These are phyloP conservation scores for Salicornia ramosissima DNA, from an alignment of 148 eudicot genomes.

Conservation along the genomic window DNA sequence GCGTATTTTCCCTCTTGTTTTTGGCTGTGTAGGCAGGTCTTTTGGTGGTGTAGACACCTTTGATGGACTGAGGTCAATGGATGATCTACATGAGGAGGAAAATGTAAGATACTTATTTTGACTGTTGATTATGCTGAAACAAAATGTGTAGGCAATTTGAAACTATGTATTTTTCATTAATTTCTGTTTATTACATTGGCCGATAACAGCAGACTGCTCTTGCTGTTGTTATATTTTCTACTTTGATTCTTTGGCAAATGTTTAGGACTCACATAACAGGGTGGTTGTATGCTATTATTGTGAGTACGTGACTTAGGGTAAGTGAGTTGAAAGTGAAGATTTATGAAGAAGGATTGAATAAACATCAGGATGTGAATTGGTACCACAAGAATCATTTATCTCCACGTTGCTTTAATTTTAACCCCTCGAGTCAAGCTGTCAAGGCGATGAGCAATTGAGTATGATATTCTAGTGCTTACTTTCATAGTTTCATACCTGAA, in stretches of 20 bases:
- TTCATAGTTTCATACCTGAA: not conserved
- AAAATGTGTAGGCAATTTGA: not conserved
- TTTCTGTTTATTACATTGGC: not conserved
- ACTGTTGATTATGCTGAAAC: not conserved
- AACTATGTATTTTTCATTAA: not conserved
- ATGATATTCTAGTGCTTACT: not conserved
- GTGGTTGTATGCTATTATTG: not conserved
- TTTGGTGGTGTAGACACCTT: constrained; percentile 28
- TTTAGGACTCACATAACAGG: not conserved
- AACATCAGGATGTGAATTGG: not conserved
- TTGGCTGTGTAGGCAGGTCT: constrained; percentile 36
- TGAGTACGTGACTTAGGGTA: too few species aligned
- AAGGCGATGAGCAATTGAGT: not conserved
- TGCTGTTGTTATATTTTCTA: not conserved
- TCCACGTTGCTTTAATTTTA: too few species aligned
- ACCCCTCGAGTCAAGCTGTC: too few species aligned
- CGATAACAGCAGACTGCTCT: not conserved
- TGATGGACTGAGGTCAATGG: constrained; percentile 22
- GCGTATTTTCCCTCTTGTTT: not conserved
- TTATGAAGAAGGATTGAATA: not conserved
- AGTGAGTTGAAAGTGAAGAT: too few species aligned
- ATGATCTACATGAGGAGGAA: constrained; percentile 38
- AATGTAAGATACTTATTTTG: constrained; percentile 44
- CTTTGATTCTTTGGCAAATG: not conserved
- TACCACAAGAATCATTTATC: not conserved